Evolutionary conservation across 495 filamentous ascomycete species (phyloP), one percentile per base, ranked within the genome.

Genomic region (Hypoxylon trugodes): DNA sequence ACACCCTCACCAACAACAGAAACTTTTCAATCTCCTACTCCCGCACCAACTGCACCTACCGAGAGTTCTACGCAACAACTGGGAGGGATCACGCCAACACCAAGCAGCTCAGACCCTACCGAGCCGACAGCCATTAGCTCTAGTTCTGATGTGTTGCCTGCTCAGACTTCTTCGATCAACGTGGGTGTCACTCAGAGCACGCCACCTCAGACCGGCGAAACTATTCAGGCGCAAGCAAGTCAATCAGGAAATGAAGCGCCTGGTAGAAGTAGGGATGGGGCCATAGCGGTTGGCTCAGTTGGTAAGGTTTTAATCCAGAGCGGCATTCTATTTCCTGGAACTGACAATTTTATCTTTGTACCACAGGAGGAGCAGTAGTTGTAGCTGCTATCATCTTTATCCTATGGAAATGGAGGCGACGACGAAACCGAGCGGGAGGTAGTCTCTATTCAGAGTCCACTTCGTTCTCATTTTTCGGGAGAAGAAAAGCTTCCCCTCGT

Each of bases 201-300:
- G 16, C 3, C 19, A 3, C 4, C 48, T 4, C 40, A 59, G 16
- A 28, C 18, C 30, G 36, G 38, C 18, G 51, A 61, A 10, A 6
- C 26, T 26, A 2, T 46, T 13, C 57, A 56, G 37, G 57, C 63
- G 10, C 50, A 61, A n/a, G 19, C 45, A 50, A 52, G 32, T 16
- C 49, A 60, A 50, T 8, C n/a, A 24, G 56, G 24, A 2, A 13
- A 8, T 15, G n/a, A 9, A 6, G 37, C 4, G 3, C 37, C 48
- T 16, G 36, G 6, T 7, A 66, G 60, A 50, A 59, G 56, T n/a
- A 51, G 40, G 19, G 57, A 51, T 1, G 63, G 45, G 6, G 46
- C 57, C 13, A 66, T 66, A 52, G 63, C 63, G 16, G 13, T 66
- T 22, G 63, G 63, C 18, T 33, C 46, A 61, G 13, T 66, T 36